A percentile compares a stretch with the other conserved stretches of the same genome.
Conservation (phyloP, 1,284 basidiomycete species). For the Cryptococcus floricola region DNA sequence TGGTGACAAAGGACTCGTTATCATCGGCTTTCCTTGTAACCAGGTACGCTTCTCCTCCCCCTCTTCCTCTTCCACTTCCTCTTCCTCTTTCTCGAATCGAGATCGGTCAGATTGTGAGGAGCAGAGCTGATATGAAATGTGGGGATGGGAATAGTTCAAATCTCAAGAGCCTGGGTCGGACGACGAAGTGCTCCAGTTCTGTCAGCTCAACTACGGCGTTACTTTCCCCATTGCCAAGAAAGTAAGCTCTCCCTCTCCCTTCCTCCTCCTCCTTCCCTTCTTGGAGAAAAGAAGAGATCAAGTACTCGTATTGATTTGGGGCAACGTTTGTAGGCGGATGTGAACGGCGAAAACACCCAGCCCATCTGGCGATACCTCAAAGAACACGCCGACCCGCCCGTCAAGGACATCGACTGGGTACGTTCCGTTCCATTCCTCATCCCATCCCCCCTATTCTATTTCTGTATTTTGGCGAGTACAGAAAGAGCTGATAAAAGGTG, state of each 20-base stretch:
- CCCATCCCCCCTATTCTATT: not conserved
- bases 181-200: slow-evolving; percentile 58
- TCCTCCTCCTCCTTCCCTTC: not conserved
- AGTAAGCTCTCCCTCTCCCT: slow-evolving; percentile 10
- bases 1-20: slow-evolving; percentile 67
- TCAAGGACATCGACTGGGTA: slow-evolving; percentile 49
- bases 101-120: not conserved
- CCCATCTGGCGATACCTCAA: slow-evolving; percentile 54
- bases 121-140: not conserved
- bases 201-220: slow-evolving; percentile 71
- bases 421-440: slow-evolving; percentile 1
- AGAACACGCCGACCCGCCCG: slow-evolving; percentile 38
- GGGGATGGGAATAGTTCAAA: slow-evolving; percentile 33
- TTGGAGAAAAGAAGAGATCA: not conserved
- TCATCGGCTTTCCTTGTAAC: slow-evolving; percentile 89
- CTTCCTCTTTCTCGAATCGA: not conserved
- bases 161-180: slow-evolving; percentile 74
- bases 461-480: not conserved
- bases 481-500: not conserved
- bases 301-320: not conserved
- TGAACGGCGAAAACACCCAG: slow-evolving; percentile 53
- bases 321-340: slow-evolving; percentile 40
- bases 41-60: slow-evolving; percentile 56
- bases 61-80: not conserved
- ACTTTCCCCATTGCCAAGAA: slow-evolving; percentile 81